phyloP scores from a whole-genome alignment of 1,139 yeast species.

The Candida sanyaensis region DNA sequence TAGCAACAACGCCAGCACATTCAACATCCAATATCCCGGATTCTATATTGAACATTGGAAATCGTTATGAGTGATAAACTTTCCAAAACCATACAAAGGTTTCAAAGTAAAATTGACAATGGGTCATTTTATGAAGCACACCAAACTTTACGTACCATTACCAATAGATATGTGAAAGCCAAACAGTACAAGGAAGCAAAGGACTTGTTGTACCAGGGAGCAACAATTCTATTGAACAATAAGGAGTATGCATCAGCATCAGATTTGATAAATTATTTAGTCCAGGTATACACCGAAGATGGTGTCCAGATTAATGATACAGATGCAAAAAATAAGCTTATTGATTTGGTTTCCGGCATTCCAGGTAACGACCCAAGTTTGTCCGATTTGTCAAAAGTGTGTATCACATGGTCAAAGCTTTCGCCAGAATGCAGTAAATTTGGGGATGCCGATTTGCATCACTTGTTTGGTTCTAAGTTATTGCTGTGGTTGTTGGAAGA shows the following conservation, averaged over 20 bases:
- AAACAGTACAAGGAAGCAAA: slow-evolving; percentile 70
- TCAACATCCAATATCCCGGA: no score
- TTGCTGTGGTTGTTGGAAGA: slow-evolving; percentile 24
- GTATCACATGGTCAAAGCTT: slow-evolving; percentile 63
- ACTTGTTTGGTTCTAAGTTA: slow-evolving; percentile 70
- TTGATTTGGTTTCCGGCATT: slow-evolving; percentile 37
- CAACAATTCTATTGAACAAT: slow-evolving; percentile 65
- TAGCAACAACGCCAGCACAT: no score
- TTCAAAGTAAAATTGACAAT: slow-evolving; percentile 65
- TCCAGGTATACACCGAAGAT: slow-evolving; percentile 66
- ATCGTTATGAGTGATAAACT: slow-evolving; percentile 53
- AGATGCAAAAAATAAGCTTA: slow-evolving; percentile 40
- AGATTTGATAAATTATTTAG: slow-evolving; percentile 71
- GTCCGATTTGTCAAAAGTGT: slow-evolving; percentile 58
- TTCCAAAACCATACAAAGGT: slow-evolving; percentile 61
- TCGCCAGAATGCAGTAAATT: slow-evolving; percentile 44
- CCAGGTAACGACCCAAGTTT: slow-evolving; percentile 61
- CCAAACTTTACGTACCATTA: slow-evolving; percentile 87
- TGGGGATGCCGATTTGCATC: slow-evolving; percentile 79
- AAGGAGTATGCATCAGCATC: slow-evolving; percentile 78
- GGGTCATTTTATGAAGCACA: slow-evolving; percentile 94
- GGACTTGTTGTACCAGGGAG: slow-evolving; percentile 70
- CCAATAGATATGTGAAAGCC: slow-evolving; percentile 75
- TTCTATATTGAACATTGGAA: no score
- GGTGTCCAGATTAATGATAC: slow-evolving; percentile 38